Conservation (phyloP, 306 rosid species). For the Casuarina glauca region DNA sequence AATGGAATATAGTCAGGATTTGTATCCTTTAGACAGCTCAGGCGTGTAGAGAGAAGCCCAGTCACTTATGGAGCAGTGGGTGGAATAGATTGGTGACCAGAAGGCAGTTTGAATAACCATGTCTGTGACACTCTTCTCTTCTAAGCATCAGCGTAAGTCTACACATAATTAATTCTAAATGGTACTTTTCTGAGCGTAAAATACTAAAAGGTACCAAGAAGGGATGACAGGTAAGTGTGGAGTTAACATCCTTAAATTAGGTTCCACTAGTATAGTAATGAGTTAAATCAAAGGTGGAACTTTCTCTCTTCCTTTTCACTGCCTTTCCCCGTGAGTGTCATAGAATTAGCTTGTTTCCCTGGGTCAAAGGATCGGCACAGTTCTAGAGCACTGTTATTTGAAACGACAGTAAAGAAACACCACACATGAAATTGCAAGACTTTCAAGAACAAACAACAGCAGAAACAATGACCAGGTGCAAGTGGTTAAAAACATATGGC, state of each 20-base stretch:
- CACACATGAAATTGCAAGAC: background rate
- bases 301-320: background rate
- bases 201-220: background rate
- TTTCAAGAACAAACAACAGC: background rate
- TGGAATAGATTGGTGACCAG: background rate
- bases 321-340: background rate
- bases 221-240: background rate
- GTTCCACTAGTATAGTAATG: background rate
- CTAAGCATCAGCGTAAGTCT: no score
- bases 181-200: background rate
- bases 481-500: background rate
- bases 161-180: no score
- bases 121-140: background rate
- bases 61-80: no score
- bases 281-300: background rate
- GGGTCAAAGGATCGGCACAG: background rate
- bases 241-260: background rate
- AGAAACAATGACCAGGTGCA: background rate
- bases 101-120: background rate
- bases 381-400: background rate
- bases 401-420: background rate
- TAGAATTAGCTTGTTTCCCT: background rate
- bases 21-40: no score
- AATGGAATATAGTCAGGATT: background rate
- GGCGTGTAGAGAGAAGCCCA: no score